A percentile compares a stretch with the other conserved stretches of the same genome.
Evolutionary conservation across 176 grass and related monocot species (phyloP).

Genomic region (Oryza coarctata): DNA sequence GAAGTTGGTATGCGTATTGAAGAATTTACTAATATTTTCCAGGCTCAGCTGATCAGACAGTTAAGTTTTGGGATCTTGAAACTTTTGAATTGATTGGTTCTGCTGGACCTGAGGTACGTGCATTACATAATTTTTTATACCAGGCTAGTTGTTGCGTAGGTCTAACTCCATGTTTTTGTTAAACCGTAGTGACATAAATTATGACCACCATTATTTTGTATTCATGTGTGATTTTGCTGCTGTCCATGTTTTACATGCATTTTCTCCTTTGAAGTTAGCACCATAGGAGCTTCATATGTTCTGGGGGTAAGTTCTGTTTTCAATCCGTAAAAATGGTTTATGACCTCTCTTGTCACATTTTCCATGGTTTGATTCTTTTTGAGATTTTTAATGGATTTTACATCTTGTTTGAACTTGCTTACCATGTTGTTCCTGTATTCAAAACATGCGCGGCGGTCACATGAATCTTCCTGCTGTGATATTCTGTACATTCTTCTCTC

Average conservation of each 20-base stretch:
- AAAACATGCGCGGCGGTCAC: not conserved
- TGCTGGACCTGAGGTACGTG: slow-evolving; percentile 79
- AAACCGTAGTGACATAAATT: slow-evolving; percentile 13
- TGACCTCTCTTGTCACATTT: not conserved
- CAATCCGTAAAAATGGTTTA: not conserved
- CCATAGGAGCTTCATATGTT: not conserved
- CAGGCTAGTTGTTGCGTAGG: not conserved
- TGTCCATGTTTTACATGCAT: not conserved
- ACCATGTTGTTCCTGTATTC: not conserved
- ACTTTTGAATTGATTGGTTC: slow-evolving; percentile 99
- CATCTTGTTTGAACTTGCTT: slow-evolving; percentile 20
- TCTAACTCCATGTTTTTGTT: slow-evolving; percentile 8
- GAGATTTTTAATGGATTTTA: slow-evolving; percentile 1
- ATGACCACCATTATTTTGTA: not conserved
- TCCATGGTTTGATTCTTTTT: not conserved
- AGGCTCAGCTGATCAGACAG: slow-evolving; percentile 82
- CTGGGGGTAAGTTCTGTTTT: slow-evolving; percentile 1
- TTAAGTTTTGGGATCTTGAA: slow-evolving; percentile 99
- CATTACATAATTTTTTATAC: slow-evolving; percentile 4
- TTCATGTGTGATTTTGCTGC: not conserved
- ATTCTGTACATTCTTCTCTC: slow-evolving; percentile 10
- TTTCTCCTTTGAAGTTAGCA: slow-evolving; percentile 22
- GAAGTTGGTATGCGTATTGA: slow-evolving; percentile 13
- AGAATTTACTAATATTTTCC: slow-evolving; percentile 39
- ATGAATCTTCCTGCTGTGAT: not conserved